Base-by-base conservation (phyloP, 192 early-diverging fungal genomes). In the Coemansia sp. region DNA sequence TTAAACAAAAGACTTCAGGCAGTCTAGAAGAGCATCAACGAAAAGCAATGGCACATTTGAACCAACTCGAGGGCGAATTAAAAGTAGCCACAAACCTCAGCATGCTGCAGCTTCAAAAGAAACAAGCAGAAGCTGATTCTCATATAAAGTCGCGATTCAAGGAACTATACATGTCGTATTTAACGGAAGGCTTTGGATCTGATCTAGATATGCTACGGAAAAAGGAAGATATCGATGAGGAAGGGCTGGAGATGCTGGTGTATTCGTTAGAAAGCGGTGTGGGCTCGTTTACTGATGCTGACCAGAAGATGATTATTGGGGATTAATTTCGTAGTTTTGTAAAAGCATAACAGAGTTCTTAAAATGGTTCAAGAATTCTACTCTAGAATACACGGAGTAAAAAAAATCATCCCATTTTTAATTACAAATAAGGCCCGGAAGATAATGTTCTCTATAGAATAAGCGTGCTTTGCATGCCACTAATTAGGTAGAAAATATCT, bases 121-220 rank as follows among this genome's bases (percentile, higher is more conserved):
- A 60, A 4, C 30, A 63, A 14, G 15, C 42, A 3, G 15, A 45
- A 30, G 33, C 30, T 15, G 72, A 64, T 49, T 44, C 30, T 43
- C 45, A 36, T 36, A 46, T 54, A 23, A 40, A 43, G 35, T 37
- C 53, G 21, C 62, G 58, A 57, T 74, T 74, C 56, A 74, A 64
- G 35, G 57, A 68, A 43, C 52, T 70, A 15, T 77, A 77, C 53
- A 77, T 77, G 73, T 68, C 70, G 19, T 65, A 70, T 33, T 55
- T 66, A 9, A 65, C 73, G 2, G 64, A 50, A 7, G 73, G 68
- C 8, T 77, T 77, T 58, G 73, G 73, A 13, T 30, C 68, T 0
- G 73, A 77, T 58, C 63, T 77, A 3, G 63, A 77, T 38, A 46
- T 40, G 33, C 53, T 77, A 15, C 67, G 73, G 16, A 74, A 68